phyloP scores from a whole-genome alignment of 352 stramenopile genomes.

The Phytophthora ohioensis region DNA sequence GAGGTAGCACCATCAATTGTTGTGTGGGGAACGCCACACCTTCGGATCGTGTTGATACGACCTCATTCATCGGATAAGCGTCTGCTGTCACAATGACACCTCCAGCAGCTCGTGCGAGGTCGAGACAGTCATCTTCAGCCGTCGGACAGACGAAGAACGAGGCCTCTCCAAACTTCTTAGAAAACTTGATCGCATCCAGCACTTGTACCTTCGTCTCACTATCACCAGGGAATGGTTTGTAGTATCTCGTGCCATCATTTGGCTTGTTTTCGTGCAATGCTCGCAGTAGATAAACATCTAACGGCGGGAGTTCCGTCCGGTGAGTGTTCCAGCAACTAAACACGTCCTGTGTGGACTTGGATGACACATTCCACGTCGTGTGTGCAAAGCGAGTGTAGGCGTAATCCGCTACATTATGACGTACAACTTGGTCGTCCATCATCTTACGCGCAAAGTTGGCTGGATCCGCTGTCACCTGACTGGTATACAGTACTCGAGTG shows the following conservation, averaged over 20 bases:
- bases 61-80: conserved; percentile 73
- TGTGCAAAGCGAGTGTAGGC: conserved; percentile 51
- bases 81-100: conserved; percentile 59
- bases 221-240: conserved; percentile 31
- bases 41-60: conserved; percentile 27
- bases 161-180: conserved; percentile 47
- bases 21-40: conserved; percentile 34
- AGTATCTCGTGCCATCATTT: conserved; percentile 28
- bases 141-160: conserved; percentile 68
- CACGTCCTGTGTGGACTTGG: conserved; percentile 52
- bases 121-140: conserved; percentile 71
- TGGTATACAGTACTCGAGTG: conserved; percentile 55
- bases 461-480: conserved; percentile 49
- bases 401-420: conserved; percentile 44
- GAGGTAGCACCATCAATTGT: conserved; percentile 2
- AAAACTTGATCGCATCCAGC: conserved; percentile 45
- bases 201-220: conserved; percentile 37
- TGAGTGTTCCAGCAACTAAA: conserved; percentile 56
- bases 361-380: conserved; percentile 50
- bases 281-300: conserved; percentile 47
- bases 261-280: conserved; percentile 23
- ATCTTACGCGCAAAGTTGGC: conserved; percentile 26
- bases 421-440: conserved; percentile 7
- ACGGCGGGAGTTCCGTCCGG: conserved; percentile 46
- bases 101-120: conserved; percentile 57